Evolutionary conservation across 2,329 filamentous ascomycete genomes (phyloP).

Genomic region (Dactylellina sp.): DNA sequence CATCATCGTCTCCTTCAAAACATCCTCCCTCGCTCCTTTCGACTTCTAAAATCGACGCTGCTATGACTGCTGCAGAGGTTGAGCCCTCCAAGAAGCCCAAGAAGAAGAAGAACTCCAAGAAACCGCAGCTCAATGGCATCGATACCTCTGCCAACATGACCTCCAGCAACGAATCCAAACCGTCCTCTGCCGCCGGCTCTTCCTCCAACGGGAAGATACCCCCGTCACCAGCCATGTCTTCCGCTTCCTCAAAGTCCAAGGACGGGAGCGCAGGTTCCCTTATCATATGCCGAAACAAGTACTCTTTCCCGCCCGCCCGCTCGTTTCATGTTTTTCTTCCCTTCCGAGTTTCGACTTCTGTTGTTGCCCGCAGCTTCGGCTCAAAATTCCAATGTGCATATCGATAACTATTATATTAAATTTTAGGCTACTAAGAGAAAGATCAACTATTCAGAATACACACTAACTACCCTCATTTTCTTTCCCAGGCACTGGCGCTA

Average conservation of each 20-base stretch:
- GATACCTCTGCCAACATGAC: slow-evolving; percentile 35
- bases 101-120: slow-evolving; percentile 41
- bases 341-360: not conserved
- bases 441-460: not conserved
- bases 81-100: slow-evolving; percentile 33
- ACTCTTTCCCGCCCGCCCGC: slow-evolving; percentile 3
- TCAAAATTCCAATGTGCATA: not conserved
- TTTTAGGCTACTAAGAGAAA: not conserved
- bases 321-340: not conserved
- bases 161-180: slow-evolving; percentile 7
- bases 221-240: slow-evolving; percentile 53
- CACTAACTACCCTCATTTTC: not conserved
- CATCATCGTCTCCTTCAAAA: slow-evolving; percentile 20
- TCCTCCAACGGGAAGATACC: slow-evolving; percentile 52
- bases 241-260: slow-evolving; percentile 52
- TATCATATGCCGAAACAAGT: slow-evolving; percentile 56
- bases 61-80: slow-evolving; percentile 39
- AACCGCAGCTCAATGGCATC: slow-evolving; percentile 55
- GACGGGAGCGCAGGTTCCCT: slow-evolving; percentile 50
- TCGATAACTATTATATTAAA: not conserved
- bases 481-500: slow-evolving; percentile 80
- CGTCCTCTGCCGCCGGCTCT: slow-evolving; percentile 18
- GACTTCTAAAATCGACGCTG: not conserved
- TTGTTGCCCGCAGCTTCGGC: not conserved
- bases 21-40: slow-evolving; percentile 36